Evolutionary conservation across 2,329 filamentous ascomycete genomes (phyloP).

Genomic region (Blastomyces percursus): DNA sequence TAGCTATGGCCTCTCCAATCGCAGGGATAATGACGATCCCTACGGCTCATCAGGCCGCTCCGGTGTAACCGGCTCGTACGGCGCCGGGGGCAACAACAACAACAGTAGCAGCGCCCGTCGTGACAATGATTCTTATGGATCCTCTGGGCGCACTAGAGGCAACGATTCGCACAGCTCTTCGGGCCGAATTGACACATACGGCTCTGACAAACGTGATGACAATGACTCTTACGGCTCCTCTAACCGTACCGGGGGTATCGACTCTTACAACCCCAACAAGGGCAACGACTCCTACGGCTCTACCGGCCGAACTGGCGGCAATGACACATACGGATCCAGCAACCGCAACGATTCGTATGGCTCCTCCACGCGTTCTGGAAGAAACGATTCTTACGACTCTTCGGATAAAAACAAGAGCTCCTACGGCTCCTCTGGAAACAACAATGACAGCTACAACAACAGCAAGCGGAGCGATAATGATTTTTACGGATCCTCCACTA

Average conservation of each 20-base stretch:
- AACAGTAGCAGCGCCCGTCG: background rate
- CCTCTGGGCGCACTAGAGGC: background rate
- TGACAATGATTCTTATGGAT: conserved; percentile 1
- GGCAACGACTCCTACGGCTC: background rate
- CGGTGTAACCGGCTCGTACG: background rate
- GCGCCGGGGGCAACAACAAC: background rate
- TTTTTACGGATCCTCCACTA: no score
- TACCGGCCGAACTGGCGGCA: background rate
- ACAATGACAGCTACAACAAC: background rate
- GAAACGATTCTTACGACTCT: background rate
- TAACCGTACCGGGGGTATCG: background rate
- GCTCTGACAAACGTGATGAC: background rate
- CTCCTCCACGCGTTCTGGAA: background rate
- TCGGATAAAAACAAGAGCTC: background rate
- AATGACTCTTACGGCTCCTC: background rate
- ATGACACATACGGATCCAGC: background rate
- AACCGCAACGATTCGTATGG: background rate
- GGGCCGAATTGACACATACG: background rate
- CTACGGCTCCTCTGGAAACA: conserved; percentile 1
- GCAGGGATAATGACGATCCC: background rate
- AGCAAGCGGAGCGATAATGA: background rate
- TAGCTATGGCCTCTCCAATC: background rate
- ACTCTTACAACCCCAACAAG: background rate
- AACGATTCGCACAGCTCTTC: background rate
- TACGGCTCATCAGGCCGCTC: background rate